Base-by-base conservation (phyloP, 352 stramenopile genomes). In the Phytophthora europaea region DNA sequence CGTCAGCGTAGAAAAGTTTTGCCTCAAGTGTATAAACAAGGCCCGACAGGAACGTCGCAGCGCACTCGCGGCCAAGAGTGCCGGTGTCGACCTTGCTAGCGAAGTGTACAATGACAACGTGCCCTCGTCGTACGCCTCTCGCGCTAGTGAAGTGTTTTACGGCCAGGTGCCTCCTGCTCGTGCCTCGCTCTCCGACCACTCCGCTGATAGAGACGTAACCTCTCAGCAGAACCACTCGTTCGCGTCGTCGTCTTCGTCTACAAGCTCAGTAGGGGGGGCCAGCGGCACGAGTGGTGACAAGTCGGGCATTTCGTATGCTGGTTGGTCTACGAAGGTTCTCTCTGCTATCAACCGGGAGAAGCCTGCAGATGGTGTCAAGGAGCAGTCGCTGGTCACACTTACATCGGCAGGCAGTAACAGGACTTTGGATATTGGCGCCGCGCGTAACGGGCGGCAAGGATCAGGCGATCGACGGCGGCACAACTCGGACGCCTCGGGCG, bases 1-100 rank as follows among this genome's bases (percentile, higher is more conserved):
- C 53, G 86, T 89, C 23, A 89, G 81, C 58, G 67, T 86, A n/a
- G 87, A 95, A 65, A 95, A 94, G 61, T 95, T 95, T 43, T 95
- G 88, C 58, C 78, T 93, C 67, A 87, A 89, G 74, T 95, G 88
- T 73, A 83, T 95, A 57, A 89, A 93, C 61, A 85, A 91, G 64
- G 78, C 76, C 3, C 82, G 87, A 13, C 76, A 84, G n/a, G 81
- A 91, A 20, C 83, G 85, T 34, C 73, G 77, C n/a, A 86, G 75
- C 51, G 73, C 70, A 20, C 64, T 82, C 4, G 70, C 73, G n/a
- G 65, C 69, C 2, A 70, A 55, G 26, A 74, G 56, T 48, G 60
- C 58, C 33, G 64, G 59, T 1, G 58, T 75, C 7, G 64, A 72
- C 18, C 34, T 76, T 2, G 54, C 53, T 16, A 67, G 80, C 8